Conservation (phyloP, 2,329 filamentous ascomycete species). For the Colletotrichum salicis region DNA sequence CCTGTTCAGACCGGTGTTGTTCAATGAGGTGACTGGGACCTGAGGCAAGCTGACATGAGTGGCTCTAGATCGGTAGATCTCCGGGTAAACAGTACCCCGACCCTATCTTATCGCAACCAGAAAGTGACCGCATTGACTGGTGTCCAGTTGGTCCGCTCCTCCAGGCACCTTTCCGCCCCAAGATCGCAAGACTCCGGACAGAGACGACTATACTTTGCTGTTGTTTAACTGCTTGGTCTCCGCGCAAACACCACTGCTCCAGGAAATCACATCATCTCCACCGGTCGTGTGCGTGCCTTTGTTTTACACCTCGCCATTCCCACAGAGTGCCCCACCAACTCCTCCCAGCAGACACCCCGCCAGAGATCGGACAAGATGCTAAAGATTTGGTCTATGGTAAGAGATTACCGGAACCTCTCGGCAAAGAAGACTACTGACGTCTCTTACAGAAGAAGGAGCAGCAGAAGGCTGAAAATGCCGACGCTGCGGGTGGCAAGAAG, state of each 20-base stretch:
- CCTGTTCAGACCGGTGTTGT: not conserved
- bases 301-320: not conserved
- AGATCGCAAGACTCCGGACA: constrained; percentile 20
- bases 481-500: constrained; percentile 82
- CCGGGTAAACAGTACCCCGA: constrained; percentile 17
- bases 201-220: not conserved
- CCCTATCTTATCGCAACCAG: constrained; percentile 32
- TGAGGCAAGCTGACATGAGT: not conserved
- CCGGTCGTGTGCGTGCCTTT: not conserved
- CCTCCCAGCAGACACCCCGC: constrained; percentile 19
- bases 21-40: not conserved
- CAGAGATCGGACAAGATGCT: constrained; percentile 74
- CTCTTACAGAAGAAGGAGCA: constrained; percentile 87
- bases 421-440: constrained; percentile 5
- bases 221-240: not conserved
- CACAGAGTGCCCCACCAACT: constrained; percentile 24
- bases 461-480: constrained; percentile 90
- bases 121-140: constrained; percentile 36
- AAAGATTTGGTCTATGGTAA: constrained; percentile 99
- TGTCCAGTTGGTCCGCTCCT: constrained; percentile 28
- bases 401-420: constrained; percentile 39
- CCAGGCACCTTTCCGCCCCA: constrained; percentile 25
- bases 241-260: not conserved
- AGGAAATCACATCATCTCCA: not conserved
- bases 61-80: constrained; percentile 20